These are phyloP conservation scores for Fonsecaea nubica DNA, from an alignment of 2,329 filamentous ascomycete species.

Conservation along the genomic window DNA sequence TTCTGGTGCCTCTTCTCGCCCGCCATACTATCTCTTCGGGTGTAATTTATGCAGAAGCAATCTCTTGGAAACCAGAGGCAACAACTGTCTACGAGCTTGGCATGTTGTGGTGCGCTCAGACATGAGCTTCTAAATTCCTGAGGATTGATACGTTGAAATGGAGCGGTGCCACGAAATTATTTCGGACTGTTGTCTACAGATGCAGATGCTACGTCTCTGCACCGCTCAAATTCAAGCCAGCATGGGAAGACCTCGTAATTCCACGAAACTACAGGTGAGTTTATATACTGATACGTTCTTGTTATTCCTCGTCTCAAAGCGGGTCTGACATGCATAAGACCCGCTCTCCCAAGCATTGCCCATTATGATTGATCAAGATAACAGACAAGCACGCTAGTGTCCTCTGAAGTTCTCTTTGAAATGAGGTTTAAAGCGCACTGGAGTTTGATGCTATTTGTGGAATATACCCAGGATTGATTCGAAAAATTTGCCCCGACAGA, in stretches of 20 bases:
- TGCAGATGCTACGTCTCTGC: background rate
- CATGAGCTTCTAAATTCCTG: background rate
- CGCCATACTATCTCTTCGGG: background rate
- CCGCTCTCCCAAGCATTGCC: background rate
- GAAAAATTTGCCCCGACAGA: too few species aligned
- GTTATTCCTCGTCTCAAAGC: background rate
- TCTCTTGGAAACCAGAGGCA: background rate
- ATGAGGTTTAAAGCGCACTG: background rate
- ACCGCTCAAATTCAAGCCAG: background rate
- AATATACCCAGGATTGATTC: background rate
- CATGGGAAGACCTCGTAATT: background rate
- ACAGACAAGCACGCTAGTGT: background rate
- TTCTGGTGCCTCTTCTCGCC: background rate
- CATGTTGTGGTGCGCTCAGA: background rate
- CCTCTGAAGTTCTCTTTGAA: background rate
- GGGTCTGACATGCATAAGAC: background rate
- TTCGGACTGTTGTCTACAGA: background rate
- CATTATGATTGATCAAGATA: slow-evolving; percentile 1
- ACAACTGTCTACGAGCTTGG: background rate
- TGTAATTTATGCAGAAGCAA: background rate
- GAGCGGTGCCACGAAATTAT: background rate
- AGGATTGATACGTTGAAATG: background rate
- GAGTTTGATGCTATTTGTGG: background rate
- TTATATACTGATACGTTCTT: background rate
- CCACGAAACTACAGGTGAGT: background rate